Base-by-base conservation (phyloP, 2,329 filamentous ascomycete genomes). In the Aspergillus niger region DNA sequence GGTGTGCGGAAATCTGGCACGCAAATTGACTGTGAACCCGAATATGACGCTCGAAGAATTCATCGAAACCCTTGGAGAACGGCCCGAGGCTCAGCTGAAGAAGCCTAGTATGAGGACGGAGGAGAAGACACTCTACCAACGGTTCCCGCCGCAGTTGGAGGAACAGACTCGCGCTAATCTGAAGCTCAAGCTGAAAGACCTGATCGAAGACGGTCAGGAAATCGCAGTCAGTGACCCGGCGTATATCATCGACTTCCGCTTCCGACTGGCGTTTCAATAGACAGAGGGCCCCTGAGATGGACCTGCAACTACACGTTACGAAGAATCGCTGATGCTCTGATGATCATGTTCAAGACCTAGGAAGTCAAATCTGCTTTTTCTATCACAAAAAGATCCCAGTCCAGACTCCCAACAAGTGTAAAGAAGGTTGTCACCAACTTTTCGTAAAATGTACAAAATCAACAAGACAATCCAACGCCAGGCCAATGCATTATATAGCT, bases 181-280 rank as follows among this genome's bases (percentile, higher is more conserved):
- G 63, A 81, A 82, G 63, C 91, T 90, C 80, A 95, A 89, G 69
- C 80, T 99, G 60, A 79, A 76, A 28, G 91, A 96, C 26, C 77
- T 99, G 64, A 83, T 99, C 22, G 84, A 85, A 49, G 83, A 92
- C 68, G 92, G 92, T 11, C 90, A 97, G 73, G 92, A 97, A 77
- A 85, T 99, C 51, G 91, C 88, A n/a, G 89, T 99, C 50, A 93
- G 91, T 15, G 94, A 98, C 76, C 90, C 91, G n/a, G 91, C 92
- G 1, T 95, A 96, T 73, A 86, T 88, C 36, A 88, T 91, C 26
- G 86, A 90, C 72, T 88, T 86, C 77, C 83, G 85, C 66, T 89
- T 83, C 75, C 83, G 82, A 69, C 70, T 87, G 59, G 72, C 80
- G 4, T 86, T 84, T 71, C 74, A 36, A 50, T 67, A 51, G 55